Base-by-base conservation (phyloP, 352 stramenopile genomes). In the Phytophthora idaei region DNA sequence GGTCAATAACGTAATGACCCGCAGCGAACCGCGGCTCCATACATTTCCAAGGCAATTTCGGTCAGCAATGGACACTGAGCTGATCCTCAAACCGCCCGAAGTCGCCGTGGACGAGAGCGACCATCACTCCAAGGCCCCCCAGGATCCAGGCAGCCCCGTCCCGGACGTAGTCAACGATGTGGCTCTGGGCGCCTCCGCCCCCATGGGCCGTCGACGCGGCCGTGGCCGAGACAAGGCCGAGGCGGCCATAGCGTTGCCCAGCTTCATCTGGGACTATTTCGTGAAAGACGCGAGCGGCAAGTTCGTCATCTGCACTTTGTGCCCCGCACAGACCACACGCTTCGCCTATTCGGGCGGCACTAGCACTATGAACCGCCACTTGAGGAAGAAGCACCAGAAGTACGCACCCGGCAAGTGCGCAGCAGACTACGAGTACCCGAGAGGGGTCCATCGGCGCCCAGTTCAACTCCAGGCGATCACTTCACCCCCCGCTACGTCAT, bases 211-310 rank as follows among this genome's bases (percentile, higher is more conserved):
- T n/a, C 48, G 60, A 3, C 56, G 73, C 28, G 57, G 52, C 0
- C 64, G 71, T 9, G 12, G 41, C 1, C 74, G 76, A 25, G 81
- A 87, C 63, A 90, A 90, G 68, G 67, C 68, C 61, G 82, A 90
- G 56, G 64, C 81, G 32, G 71, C 73, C 10, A 87, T 90, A 78
- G 84, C 80, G 60, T 74, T 93, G 28, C 85, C 86, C 29, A 88
- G 75, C 52, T 94, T 92, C 73, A 94, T 94, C 53, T 94, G 86
- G 86, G 83, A 94, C 73, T 92, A 90, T 62, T 94, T 94, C 62
- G 71, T 91, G 52, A 92, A 92, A 57, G 83, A 91, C 58, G 65
- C 72, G 37, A 89, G 76, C 27, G 83, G 82, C 50, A 94, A 94
- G 69, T 94, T 80, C 60, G 84, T 94, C 14, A 76, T 92, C 14